Evolutionary conservation across 164 flowering plant genomes (phyloP), one percentile per base, ranked within the genome.

Genomic region (Macadamia integrifolia): DNA sequence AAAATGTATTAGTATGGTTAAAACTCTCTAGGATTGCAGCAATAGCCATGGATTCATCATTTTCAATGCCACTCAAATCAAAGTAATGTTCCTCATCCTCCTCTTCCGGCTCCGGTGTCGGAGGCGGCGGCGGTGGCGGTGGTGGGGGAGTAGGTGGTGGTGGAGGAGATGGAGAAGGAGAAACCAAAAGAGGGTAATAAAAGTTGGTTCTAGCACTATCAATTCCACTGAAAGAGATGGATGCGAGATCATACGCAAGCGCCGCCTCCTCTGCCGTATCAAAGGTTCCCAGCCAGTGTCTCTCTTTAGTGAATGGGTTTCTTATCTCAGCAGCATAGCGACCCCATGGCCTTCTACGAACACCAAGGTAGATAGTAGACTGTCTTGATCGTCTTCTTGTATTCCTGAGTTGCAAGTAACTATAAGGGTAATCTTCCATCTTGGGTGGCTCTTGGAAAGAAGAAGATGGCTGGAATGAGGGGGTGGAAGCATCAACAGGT

Each of bases 241-340:
- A 75, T 10, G 80, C 52, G 58, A 79, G 63, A 70, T 79, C 82
- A 61, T 79, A 79, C 52, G 82, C 80, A 4, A 79, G 7, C 30
- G 81, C 78, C 12, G 81, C 81, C 44, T 75, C 81, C 49, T 78
- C 78, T 12, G 77, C 80, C 7, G 80, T 74, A 65, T 74, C 80
- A 55, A 78, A 78, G 7, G 78, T 78, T 14, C 80, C 80, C 28
- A 78, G 29, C 80, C 78, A 78, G 65, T 72, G 78, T 35, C 80
- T 75, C 74, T 73, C 79, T 55, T 75, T 72, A 9, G 81, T 75
- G 67, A 66, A 69, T 7, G 81, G 81, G 65, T 75, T 78, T 31
- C 81, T 74, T 53, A 78, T 78, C 75, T 75, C 81, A 1, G 79
- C 75, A 0, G 79, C 81, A 46, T 78, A 78, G 1, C 79, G 72